phyloP scores from a whole-genome alignment of 2,329 filamentous ascomycete species.

The Microcyclospora pomicola region DNA sequence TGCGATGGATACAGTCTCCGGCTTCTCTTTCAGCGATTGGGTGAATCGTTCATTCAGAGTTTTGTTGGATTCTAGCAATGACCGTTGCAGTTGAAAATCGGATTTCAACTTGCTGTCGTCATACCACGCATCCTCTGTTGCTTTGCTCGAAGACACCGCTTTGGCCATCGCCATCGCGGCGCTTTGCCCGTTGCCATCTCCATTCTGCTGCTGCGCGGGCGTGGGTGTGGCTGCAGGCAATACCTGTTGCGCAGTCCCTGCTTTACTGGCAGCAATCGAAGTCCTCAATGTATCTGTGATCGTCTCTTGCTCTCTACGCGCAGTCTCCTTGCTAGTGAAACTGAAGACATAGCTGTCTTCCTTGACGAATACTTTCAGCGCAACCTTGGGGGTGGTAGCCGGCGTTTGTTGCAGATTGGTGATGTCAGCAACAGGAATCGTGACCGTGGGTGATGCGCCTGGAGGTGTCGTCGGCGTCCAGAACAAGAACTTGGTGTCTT shows the following conservation, averaged over 20 bases:
- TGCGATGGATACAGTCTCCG: constrained; percentile 63
- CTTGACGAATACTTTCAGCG: constrained; percentile 81
- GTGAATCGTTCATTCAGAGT: constrained; percentile 71
- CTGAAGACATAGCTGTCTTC: constrained; percentile 69
- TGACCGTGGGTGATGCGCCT: constrained; percentile 50
- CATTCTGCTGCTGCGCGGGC: constrained; percentile 8
- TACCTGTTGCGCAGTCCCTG: constrained; percentile 26
- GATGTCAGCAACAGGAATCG: constrained; percentile 60
- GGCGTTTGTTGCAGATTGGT: constrained; percentile 94
- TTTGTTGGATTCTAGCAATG: constrained; percentile 65
- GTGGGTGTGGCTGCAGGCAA: constrained; percentile 19
- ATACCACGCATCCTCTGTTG: constrained; percentile 50
- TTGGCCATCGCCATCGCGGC: constrained; percentile 67
- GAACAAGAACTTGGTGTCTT: constrained; percentile 58
- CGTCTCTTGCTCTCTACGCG: constrained; percentile 69
- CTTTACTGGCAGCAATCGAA: constrained; percentile 58
- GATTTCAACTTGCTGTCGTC: constrained; percentile 65
- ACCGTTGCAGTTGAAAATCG: constrained; percentile 75
- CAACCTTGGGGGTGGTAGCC: constrained; percentile 74
- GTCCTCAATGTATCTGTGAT: constrained; percentile 71
- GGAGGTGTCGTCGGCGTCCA: constrained; percentile 61
- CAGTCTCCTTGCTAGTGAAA: constrained; percentile 65
- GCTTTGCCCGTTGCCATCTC: constrained; percentile 30
- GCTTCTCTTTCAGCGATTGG: constrained; percentile 70
- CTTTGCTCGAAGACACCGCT: constrained; percentile 40